Evolutionary conservation across 2,329 filamentous ascomycete genomes (phyloP), one percentile per base, ranked within the genome.

Genomic region (Clonostachys rhizophaga): DNA sequence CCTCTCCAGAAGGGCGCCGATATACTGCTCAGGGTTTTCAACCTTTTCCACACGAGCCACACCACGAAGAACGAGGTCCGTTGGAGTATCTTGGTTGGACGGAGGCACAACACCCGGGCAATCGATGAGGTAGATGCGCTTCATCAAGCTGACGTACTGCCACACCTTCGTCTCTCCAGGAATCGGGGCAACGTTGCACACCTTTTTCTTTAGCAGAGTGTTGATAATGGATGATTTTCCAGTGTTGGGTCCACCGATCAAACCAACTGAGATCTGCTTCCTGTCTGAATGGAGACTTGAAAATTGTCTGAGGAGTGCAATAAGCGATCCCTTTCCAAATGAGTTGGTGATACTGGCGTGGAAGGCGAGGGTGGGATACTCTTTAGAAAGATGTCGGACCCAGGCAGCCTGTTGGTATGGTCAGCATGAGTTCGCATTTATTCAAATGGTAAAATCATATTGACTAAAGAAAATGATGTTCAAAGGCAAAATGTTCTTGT

Each of bases 171-270:
- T 97, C 73, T 96, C 91, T 13, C 91, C 94, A 7, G 94, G 92
- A 52, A 97, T 96, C 6, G 92, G 94, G 7, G 94, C 94, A 5
- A 95, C 90, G 14, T 79, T 94, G 71, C 91, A 91, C 39, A 96
- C 91, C 65, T 94, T 91, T 75, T 96, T 97, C 66, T 91, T 92
- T 42, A 91, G 81, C 4, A 99, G 73, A 0, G 92, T 96, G 70
- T 99, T 99, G 71, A 99, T 97, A 55, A 99, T 94, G 40, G 89
- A 94, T 4, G 89, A 95, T 68, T 99, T 99, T 58, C 94, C 94
- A 1, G 89, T 91, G 58, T 97, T 99, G 5, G 94, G 94, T 54
- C 65, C 66, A 43, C 75, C 76, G 55, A 95, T 88, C 53, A 95
- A 79, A 37, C 92, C 92, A 30, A 96, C 91, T 5, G 88, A 92